phyloP scores from a whole-genome alignment of 495 filamentous ascomycete genomes.

The Penicillium lagena region DNA sequence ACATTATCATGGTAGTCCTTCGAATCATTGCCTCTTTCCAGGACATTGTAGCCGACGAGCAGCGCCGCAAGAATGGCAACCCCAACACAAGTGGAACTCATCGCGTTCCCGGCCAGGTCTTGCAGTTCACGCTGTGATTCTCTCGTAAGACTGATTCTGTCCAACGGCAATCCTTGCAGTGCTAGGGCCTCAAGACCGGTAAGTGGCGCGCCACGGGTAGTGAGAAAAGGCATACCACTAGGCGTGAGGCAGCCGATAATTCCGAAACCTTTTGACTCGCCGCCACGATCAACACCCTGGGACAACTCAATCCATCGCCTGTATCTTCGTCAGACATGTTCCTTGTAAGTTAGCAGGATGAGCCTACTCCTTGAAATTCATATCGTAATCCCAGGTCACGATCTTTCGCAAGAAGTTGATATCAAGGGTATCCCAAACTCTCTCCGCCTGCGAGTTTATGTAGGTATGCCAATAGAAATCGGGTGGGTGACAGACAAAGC shows the following conservation, averaged over 20 bases:
- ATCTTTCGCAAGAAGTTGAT: constrained; percentile 46
- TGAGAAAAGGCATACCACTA: constrained; percentile 54
- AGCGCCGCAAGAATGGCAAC: constrained; percentile 51
- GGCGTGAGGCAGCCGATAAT: constrained; percentile 70
- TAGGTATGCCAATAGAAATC: constrained; percentile 51
- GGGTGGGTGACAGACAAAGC: constrained; percentile 36
- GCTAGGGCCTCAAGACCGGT: constrained; percentile 59
- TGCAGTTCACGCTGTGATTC: constrained; percentile 61
- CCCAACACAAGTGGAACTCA: constrained; percentile 71
- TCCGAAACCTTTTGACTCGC: constrained; percentile 41
- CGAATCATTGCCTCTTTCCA: constrained; percentile 14
- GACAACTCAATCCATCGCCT: constrained; percentile 61
- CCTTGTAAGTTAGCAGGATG: background rate
- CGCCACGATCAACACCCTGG: constrained; percentile 65
- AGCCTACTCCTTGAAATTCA: constrained; percentile 55
- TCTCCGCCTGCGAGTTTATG: constrained; percentile 41
- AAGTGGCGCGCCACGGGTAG: constrained; percentile 55
- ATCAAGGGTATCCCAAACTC: constrained; percentile 65
- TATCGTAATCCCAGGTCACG: constrained; percentile 42
- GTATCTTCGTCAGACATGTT: background rate
- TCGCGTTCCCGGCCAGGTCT: constrained; percentile 78
- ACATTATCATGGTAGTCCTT: background rate
- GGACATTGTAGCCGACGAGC: constrained; percentile 32
- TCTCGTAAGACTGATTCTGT: constrained; percentile 53
- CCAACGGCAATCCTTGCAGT: constrained; percentile 66